These are phyloP conservation scores for Pleurotus sapidus DNA, from an alignment of 768 basidiomycete species.

Conservation along the genomic window DNA sequence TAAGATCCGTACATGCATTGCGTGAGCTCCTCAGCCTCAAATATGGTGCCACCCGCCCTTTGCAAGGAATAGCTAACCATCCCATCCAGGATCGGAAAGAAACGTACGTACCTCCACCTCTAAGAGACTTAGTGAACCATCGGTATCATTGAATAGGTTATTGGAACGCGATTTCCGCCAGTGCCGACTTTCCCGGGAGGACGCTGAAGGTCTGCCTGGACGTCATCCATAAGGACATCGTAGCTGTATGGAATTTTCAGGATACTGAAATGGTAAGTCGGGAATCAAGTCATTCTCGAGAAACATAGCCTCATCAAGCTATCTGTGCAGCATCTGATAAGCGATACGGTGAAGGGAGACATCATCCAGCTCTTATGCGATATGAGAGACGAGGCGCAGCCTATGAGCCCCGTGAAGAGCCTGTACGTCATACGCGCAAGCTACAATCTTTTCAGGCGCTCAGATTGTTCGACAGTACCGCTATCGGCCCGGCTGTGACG, in stretches of 20 bases:
- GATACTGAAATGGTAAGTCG: slow-evolving; percentile 17
- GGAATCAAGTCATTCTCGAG: neutral
- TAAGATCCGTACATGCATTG: slow-evolving; percentile 20
- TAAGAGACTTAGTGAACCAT: neutral
- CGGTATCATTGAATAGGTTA: slow-evolving; percentile 16
- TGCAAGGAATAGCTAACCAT: neutral
- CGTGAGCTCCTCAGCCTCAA: slow-evolving; percentile 11
- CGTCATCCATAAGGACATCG: slow-evolving; percentile 21
- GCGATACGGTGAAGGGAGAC: slow-evolving; percentile 14
- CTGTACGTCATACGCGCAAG: neutral
- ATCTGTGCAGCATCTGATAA: slow-evolving; percentile 13
- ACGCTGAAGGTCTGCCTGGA: slow-evolving; percentile 19
- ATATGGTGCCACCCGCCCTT: neutral
- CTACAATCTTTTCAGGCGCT: neutral
- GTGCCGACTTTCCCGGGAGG: slow-evolving; percentile 15
- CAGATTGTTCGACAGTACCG: neutral
- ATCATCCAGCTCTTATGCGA: slow-evolving; percentile 13
- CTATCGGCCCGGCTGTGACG: slow-evolving; percentile 1
- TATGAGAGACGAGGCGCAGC: neutral
- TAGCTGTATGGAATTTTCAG: slow-evolving; percentile 20
- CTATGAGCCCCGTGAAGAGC: slow-evolving; percentile 1
- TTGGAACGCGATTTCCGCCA: slow-evolving; percentile 20
- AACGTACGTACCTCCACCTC: neutral
- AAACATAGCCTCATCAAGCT: neutral
- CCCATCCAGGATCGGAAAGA: slow-evolving; percentile 13